Conservation (phyloP, 345 rosid species). For the Populus deltoides region DNA sequence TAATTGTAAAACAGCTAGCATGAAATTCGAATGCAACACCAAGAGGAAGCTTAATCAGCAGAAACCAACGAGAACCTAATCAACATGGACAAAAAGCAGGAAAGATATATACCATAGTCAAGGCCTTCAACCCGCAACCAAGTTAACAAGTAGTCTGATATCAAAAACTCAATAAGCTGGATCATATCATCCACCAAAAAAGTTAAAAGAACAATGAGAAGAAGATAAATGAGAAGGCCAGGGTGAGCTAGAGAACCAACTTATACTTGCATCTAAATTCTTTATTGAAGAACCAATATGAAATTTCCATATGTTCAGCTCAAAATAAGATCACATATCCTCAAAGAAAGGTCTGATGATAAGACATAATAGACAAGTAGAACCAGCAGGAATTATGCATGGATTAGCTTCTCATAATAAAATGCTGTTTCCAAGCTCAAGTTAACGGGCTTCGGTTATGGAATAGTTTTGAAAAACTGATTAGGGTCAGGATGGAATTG, state of each 20-base stretch:
- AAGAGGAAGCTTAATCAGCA: not conserved
- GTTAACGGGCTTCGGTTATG: not conserved
- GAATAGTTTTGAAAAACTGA: not conserved
- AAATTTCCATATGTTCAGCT: not conserved
- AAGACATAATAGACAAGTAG: not conserved
- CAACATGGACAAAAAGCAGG: not conserved
- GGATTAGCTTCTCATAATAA: not conserved
- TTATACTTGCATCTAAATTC: not conserved
- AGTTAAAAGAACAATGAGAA: not conserved
- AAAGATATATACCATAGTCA: conserved; percentile 47
- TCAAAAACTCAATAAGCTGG: conserved; percentile 75
- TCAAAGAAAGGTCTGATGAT: not conserved
- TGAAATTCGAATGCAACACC: not conserved
- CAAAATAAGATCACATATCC: not conserved
- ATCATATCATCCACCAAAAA: conserved; percentile 47
- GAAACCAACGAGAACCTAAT: not conserved
- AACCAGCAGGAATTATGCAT: not conserved
- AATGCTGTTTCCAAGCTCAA: not conserved
- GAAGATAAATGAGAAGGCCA: not conserved
- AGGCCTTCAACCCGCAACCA: conserved; percentile 56
- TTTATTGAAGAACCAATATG: not conserved
- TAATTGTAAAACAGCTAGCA: not conserved
- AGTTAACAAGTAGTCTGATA: conserved; percentile 54
- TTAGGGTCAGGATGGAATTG: not conserved
- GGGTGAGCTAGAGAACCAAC: not conserved